Base-by-base conservation (phyloP, 2,329 filamentous ascomycete species). In the Ceratocystis albifundus region DNA sequence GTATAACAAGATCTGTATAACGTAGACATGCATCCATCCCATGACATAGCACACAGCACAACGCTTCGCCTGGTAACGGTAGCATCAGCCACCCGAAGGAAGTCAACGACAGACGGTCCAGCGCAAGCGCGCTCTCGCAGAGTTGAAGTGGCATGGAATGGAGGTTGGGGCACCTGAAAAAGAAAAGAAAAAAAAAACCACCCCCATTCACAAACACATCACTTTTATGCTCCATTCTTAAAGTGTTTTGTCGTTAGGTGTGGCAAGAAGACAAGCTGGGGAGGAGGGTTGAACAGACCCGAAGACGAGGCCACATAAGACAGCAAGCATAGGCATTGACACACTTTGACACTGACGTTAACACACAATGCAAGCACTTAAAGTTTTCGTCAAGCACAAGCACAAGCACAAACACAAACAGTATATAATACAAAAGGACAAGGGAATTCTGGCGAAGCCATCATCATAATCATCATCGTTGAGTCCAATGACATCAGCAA, bases 281-380 rank as follows among this genome's bases (percentile, higher is more conserved):
- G n/a, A 45, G 17, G 17, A 46, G n/a, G 46, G 46, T 17, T 20
- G 17, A n/a, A n/a, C 46, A 50, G 46, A 20, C 30, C 30, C 30
- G 30, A 32, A 32, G 30, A 20, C 17, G 17, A 17, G 46, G 46
- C 46, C 50, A 55, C 15, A 55, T 55, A 28, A 55, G 50, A 55
- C 50, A 55, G 8, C 22, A 17, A 55, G 30, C 30, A 32, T 32
- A 32, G 30, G 30, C 50, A 55, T 30, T 55, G 25, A 55, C 50
- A 7, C n/a, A 32, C 7, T 32, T 32, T 32, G 30, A 32, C 30
- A 55, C 50, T 55, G 25, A 55, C 50, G 28, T 55, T 55, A 55
- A 28, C 20, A 55, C 50, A 55, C 46, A 55, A 55, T 55, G 50
- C 50, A 55, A 55, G 50, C 50, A 55, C 22, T 55, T 55, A 12